Percentiles rank a stretch among this genome's conserved stretches.
Conservation (phyloP, 768 basidiomycete genomes). For the Pleurotus sapidus region DNA sequence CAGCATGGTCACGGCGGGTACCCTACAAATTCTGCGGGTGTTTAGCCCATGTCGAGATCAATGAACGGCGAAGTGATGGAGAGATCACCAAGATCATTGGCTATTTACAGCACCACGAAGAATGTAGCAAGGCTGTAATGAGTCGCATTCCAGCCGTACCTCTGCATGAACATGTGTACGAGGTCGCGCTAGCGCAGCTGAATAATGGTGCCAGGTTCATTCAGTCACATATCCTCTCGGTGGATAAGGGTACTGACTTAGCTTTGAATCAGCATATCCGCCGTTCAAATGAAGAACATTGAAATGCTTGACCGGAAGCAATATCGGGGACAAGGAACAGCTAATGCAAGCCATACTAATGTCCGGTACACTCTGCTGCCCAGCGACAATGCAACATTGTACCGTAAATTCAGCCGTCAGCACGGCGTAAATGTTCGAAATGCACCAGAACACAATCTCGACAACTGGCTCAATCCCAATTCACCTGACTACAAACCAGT, state of each 20-base stretch:
- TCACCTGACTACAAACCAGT: conserved; percentile 15
- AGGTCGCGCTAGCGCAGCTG: conserved; percentile 17
- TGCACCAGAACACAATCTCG: conserved; percentile 16
- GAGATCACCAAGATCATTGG: conserved; percentile 21
- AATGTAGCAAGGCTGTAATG: conserved; percentile 17
- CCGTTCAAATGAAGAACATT: background rate
- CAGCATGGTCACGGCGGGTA: background rate
- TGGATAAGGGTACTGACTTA: too few relatives aligned
- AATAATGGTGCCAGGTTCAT: conserved; percentile 8
- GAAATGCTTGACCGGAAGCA: background rate
- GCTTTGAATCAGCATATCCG: background rate
- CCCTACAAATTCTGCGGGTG: conserved; percentile 25
- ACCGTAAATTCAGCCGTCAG: conserved; percentile 15
- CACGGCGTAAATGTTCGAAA: conserved; percentile 11
- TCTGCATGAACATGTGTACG: conserved; percentile 27
- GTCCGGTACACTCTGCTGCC: background rate
- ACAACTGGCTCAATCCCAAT: conserved; percentile 21
- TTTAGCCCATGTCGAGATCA: conserved; percentile 31
- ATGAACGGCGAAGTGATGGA: conserved; percentile 9
- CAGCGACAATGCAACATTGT: conserved; percentile 8
- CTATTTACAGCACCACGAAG: conserved; percentile 23
- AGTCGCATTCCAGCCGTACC: conserved; percentile 22
- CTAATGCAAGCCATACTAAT: background rate
- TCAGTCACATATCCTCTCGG: too few relatives aligned
- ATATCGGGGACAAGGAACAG: background rate